Percentiles rank a stretch among this genome's conserved stretches.
Evolutionary conservation across 176 grass and related monocot species (phyloP).

Genomic region (Ananas comosus): DNA sequence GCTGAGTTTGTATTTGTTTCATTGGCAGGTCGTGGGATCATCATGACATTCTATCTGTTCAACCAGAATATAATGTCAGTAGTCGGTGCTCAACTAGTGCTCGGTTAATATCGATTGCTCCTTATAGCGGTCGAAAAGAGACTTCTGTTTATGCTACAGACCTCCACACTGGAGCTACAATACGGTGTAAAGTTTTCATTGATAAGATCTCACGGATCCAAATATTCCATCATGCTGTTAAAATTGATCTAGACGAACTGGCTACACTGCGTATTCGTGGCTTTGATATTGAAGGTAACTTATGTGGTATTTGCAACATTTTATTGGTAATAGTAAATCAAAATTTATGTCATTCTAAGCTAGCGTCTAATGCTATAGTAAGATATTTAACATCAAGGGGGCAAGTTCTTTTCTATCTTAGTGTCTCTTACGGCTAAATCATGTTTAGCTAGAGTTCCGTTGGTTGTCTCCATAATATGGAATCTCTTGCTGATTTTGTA

Average conservation of each 20-base stretch:
- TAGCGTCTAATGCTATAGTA: too few relatives aligned
- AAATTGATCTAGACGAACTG: constrained; percentile 91
- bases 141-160: constrained; percentile 94
- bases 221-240: constrained; percentile 89
- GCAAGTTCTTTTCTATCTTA: too few relatives aligned
- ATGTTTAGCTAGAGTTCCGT: too few relatives aligned
- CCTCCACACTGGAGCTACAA: constrained; percentile 57
- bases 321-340: too few relatives aligned
- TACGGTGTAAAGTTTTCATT: constrained; percentile 86
- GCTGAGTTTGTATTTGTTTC: neutral
- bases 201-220: constrained; percentile 80
- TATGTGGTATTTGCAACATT: neutral
- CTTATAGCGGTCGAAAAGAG: constrained; percentile 70
- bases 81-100: constrained; percentile 84
- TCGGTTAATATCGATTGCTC: constrained; percentile 62
- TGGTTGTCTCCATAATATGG: too few relatives aligned
- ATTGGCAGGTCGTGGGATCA: constrained; percentile 81
- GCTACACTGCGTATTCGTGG: constrained; percentile 65
- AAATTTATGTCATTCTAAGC: too few relatives aligned
- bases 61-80: constrained; percentile 76
- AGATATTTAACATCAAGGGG: too few relatives aligned
- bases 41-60: constrained; percentile 80
- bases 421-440: too few relatives aligned
- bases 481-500: too few relatives aligned
- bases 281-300: constrained; percentile 78